These are phyloP conservation scores for Eucalyptus camaldulensis DNA, from an alignment of 345 rosid species.

Conservation along the genomic window DNA sequence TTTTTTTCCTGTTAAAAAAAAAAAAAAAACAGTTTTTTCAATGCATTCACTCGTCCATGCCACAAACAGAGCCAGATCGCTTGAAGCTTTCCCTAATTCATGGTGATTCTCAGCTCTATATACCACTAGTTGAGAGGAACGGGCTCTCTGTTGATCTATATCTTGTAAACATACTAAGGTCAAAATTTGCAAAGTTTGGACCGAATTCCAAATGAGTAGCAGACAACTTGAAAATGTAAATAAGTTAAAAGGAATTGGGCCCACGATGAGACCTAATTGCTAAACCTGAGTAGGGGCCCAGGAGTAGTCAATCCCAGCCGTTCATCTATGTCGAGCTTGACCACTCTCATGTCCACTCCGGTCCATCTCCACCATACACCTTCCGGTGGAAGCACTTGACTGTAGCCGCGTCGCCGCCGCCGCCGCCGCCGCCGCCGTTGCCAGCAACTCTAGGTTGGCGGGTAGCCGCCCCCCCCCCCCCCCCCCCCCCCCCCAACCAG, in stretches of 20 bases:
- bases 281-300: background rate
- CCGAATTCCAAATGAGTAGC: background rate
- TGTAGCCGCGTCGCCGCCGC: background rate
- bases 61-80: background rate
- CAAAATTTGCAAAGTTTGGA: background rate
- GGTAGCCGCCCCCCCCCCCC: too few species aligned
- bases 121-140: background rate
- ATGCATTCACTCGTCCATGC: background rate
- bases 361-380: background rate
- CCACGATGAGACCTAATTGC: background rate
- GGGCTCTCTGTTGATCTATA: background rate
- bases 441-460: constrained; percentile 15
- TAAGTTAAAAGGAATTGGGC: background rate
- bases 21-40: background rate
- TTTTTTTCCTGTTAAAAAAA: background rate
- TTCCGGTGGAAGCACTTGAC: constrained; percentile 12
- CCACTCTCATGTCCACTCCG: background rate
- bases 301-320: constrained; percentile 21
- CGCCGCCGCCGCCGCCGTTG: too few species aligned
- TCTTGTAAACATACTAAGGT: background rate
- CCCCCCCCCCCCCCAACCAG: constrained; percentile 28
- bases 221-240: background rate
- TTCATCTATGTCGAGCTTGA: constrained; percentile 10
- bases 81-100: background rate
- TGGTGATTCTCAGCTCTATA: background rate